Conservation (phyloP, 352 stramenopile species). For the Globisporangium cederbergense region DNA sequence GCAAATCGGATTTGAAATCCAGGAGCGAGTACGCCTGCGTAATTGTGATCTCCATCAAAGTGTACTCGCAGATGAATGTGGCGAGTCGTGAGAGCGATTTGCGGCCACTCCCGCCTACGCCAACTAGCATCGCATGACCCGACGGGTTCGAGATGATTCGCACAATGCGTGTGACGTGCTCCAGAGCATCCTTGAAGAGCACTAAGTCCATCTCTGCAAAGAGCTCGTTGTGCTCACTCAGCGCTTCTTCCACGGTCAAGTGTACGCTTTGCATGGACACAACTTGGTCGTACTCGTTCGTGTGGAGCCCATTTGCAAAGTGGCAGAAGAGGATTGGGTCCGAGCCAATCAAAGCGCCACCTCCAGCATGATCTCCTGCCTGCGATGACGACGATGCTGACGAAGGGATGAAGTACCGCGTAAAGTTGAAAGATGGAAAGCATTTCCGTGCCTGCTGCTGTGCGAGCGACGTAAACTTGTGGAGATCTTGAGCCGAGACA, state of each 20-base stretch:
- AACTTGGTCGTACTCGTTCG: slow-evolving; percentile 93
- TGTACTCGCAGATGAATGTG: slow-evolving; percentile 90
- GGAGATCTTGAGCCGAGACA: slow-evolving; percentile 72
- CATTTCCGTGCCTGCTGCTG: slow-evolving; percentile 92
- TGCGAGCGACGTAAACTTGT: slow-evolving; percentile 85
- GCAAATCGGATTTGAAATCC: slow-evolving; percentile 95
- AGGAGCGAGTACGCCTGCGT: slow-evolving; percentile 87
- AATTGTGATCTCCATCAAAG: slow-evolving; percentile 88
- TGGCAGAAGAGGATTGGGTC: slow-evolving; percentile 93
- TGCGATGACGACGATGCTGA: slow-evolving; percentile 24
- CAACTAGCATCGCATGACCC: slow-evolving; percentile 93
- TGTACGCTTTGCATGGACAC: slow-evolving; percentile 62
- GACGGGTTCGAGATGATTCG: slow-evolving; percentile 93
- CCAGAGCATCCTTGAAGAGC: slow-evolving; percentile 95
- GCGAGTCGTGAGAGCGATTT: slow-evolving; percentile 91
- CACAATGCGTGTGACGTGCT: slow-evolving; percentile 92
- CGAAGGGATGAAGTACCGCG: slow-evolving; percentile 80
- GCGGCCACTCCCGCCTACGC: slow-evolving; percentile 92
- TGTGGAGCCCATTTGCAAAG: slow-evolving; percentile 83
- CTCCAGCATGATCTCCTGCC: slow-evolving; percentile 10
- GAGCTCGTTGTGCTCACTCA: slow-evolving; percentile 92
- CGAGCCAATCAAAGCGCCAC: slow-evolving; percentile 19
- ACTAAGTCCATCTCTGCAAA: slow-evolving; percentile 94
- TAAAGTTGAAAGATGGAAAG: slow-evolving; percentile 90
- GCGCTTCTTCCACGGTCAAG: slow-evolving; percentile 80